Conservation (phyloP, 2,329 filamentous ascomycete genomes). For the Xylaria sp. region DNA sequence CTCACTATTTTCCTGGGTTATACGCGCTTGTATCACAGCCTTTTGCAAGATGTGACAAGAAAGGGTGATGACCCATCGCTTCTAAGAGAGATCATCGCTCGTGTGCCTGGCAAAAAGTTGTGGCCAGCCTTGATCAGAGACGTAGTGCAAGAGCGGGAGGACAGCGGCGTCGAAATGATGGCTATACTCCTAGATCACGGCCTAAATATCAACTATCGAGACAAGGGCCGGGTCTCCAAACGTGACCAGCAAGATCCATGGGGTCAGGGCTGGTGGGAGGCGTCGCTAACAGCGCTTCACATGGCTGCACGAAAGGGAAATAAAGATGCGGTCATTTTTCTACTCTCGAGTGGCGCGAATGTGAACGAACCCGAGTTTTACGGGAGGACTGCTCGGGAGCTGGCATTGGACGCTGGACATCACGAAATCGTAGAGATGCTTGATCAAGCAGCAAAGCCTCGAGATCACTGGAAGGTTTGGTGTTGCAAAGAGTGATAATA, state of each 20-base stretch:
- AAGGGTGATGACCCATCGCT: slow-evolving; percentile 18
- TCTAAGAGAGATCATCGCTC: slow-evolving; percentile 11
- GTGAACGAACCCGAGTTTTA: slow-evolving; percentile 13
- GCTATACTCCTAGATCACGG: slow-evolving; percentile 20
- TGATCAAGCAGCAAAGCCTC: slow-evolving; percentile 10
- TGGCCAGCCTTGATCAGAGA: neutral
- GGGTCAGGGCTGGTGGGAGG: neutral
- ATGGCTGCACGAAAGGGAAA: slow-evolving; percentile 11
- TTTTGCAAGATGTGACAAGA: neutral
- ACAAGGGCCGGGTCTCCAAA: neutral
- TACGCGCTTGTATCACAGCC: neutral
- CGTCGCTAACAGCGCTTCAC: slow-evolving; percentile 13
- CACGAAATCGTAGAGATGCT: slow-evolving; percentile 11
- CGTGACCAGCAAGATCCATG: neutral
- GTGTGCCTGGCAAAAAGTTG: slow-evolving; percentile 3
- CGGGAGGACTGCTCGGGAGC: neutral
- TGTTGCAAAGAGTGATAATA: too few relatives aligned
- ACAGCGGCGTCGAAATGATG: slow-evolving; percentile 16
- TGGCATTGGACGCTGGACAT: slow-evolving; percentile 8
- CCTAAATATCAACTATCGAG: slow-evolving; percentile 21
- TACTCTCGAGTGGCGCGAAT: slow-evolving; percentile 13
- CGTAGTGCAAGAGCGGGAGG: neutral
- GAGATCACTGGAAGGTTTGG: too few relatives aligned
- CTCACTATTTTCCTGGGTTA: neutral
- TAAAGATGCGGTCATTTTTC: slow-evolving; percentile 13